Conservation (phyloP, 257 asterid genomes). For the Dorcoceras hygrometricum region DNA sequence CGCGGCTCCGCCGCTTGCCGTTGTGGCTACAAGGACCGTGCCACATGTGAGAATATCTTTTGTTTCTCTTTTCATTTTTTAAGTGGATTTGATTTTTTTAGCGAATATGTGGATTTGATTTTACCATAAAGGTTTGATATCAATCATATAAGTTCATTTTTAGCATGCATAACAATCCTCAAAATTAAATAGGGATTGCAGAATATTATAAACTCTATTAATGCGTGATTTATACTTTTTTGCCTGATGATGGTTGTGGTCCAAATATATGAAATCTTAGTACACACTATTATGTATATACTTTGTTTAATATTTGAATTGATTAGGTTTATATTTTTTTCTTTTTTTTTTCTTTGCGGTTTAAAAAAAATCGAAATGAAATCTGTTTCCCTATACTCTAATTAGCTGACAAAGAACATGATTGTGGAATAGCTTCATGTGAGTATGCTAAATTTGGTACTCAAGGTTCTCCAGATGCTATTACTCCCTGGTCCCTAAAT, state of each 20-base stretch:
- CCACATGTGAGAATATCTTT: constrained; percentile 30
- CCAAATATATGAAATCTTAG: neutral
- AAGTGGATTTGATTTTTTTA: neutral
- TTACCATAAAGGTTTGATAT: no score
- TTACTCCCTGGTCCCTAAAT: neutral
- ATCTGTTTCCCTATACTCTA: neutral
- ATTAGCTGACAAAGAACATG: neutral
- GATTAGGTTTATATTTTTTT: no score
- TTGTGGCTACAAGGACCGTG: constrained; percentile 23
- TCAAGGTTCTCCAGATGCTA: neutral
- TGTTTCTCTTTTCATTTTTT: neutral
- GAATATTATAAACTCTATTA: no score
- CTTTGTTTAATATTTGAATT: no score
- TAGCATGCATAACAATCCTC: neutral
- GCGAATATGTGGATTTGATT: no score
- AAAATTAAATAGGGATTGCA: no score
- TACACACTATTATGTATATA: no score
- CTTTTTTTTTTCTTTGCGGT: no score
- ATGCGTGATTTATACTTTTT: no score
- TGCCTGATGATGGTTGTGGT: neutral
- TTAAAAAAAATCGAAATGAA: neutral
- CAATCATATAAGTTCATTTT: no score
- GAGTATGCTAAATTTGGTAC: neutral
- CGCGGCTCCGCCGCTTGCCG: constrained; percentile 39
- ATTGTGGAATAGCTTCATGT: neutral